phyloP scores from a whole-genome alignment of 2,329 filamentous ascomycete species.

The Aspergillus latus region DNA sequence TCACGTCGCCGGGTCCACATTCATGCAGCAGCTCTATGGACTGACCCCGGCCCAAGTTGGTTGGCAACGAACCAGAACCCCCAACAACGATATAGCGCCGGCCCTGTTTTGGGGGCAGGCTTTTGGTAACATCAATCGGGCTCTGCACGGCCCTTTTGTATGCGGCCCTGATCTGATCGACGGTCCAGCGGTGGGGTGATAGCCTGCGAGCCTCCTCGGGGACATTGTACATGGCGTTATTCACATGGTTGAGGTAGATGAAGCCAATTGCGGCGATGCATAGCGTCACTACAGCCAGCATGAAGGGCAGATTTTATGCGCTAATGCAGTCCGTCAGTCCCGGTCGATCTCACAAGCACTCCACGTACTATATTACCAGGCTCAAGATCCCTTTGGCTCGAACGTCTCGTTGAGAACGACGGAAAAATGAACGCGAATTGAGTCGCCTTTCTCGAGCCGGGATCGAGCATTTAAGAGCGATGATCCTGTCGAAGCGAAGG shows the following conservation, averaged over 20 bases:
- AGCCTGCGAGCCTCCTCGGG: conserved; percentile 29
- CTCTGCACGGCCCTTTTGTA: conserved; percentile 30
- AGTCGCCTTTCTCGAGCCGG: too few species aligned
- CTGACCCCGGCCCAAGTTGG: background rate
- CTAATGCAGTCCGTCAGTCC: background rate
- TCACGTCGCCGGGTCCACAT: background rate
- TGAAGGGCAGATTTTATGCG: conserved; percentile 14
- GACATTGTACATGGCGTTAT: conserved; percentile 26
- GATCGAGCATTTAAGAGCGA: too few species aligned
- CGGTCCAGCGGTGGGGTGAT: conserved; percentile 36
- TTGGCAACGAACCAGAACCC: conserved; percentile 35
- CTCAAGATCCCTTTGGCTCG: too few species aligned
- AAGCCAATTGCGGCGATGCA: conserved; percentile 18
- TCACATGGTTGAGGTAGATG: conserved; percentile 34
- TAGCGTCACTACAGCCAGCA: conserved; percentile 13
- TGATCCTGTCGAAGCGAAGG: too few species aligned
- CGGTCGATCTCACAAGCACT: too few species aligned
- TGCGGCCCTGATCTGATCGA: conserved; percentile 32
- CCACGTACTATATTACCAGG: too few species aligned
- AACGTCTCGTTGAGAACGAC: too few species aligned
- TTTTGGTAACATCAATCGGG: conserved; percentile 35
- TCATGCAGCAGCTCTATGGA: background rate
- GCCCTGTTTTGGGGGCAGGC: conserved; percentile 38
- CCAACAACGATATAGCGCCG: conserved; percentile 43
- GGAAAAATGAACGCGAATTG: too few species aligned